Conservation (phyloP, 202 grass and related monocot species). For the Elaeis oleifera region DNA sequence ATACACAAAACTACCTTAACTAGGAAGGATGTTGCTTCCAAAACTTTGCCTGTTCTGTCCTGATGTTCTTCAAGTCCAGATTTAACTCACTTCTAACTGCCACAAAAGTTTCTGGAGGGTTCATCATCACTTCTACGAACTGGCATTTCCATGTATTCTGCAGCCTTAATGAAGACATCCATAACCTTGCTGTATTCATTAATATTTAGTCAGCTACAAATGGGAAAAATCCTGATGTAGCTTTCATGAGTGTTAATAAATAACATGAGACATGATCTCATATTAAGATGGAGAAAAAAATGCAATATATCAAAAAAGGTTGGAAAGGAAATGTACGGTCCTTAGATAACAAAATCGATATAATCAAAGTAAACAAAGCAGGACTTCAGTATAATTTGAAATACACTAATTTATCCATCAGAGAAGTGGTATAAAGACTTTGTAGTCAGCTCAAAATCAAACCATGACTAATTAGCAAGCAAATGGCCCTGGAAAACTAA, state of each 20-base stretch:
- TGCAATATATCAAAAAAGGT: too few relatives aligned
- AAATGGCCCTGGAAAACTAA: neutral
- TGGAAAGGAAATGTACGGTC: too few relatives aligned
- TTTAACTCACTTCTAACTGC: slow-evolving; percentile 95
- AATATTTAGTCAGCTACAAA: slow-evolving; percentile 19
- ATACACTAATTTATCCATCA: too few relatives aligned
- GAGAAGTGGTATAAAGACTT: neutral
- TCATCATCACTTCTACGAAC: slow-evolving; percentile 92
- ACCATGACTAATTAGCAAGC: neutral
- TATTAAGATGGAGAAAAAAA: too few relatives aligned
- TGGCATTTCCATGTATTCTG: slow-evolving; percentile 97
- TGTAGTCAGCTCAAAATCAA: neutral
- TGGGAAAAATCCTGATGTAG: neutral
- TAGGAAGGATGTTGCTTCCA: slow-evolving; percentile 98
- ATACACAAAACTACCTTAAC: slow-evolving; percentile 53
- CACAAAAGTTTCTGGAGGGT: slow-evolving; percentile 87
- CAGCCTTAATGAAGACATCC: slow-evolving; percentile 99
- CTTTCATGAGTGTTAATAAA: too few relatives aligned
- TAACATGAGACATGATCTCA: too few relatives aligned
- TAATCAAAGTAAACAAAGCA: neutral
- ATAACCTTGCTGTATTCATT: slow-evolving; percentile 77
- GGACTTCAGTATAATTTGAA: neutral
- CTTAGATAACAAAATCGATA: neutral
- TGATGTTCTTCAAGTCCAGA: slow-evolving; percentile 97
- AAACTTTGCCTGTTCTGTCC: slow-evolving; percentile 94